Evolutionary conservation across 805 yeast genomes (phyloP).

Genomic region (Komagataella populi): DNA sequence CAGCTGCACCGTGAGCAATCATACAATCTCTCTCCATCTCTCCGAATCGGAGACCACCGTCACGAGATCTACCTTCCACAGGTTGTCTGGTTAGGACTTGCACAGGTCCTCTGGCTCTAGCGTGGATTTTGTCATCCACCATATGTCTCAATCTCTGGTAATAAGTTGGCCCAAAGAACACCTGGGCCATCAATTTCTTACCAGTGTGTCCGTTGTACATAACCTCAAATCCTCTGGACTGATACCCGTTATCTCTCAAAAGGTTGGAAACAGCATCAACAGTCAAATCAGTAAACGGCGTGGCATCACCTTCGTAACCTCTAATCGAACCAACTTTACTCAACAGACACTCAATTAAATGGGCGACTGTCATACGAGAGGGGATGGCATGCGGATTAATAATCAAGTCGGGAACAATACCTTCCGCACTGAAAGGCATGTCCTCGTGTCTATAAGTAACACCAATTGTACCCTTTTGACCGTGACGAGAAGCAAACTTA

Average conservation of each 20-base stretch:
- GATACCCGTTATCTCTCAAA: slow-evolving; percentile 91
- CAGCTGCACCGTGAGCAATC: slow-evolving; percentile 99
- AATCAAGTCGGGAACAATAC: slow-evolving; percentile 92
- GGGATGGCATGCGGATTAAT: slow-evolving; percentile 99
- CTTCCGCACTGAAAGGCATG: slow-evolving; percentile 95
- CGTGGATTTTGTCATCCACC: slow-evolving; percentile 99
- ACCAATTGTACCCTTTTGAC: slow-evolving; percentile 99
- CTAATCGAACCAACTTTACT: slow-evolving; percentile 90
- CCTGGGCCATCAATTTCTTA: slow-evolving; percentile 93
- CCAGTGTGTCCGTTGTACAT: slow-evolving; percentile 99
- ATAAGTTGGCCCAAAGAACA: slow-evolving; percentile 98
- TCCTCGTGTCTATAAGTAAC: slow-evolving; percentile 97
- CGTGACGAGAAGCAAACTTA: slow-evolving; percentile 98
- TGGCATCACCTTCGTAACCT: slow-evolving; percentile 98
- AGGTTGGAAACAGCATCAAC: slow-evolving; percentile 93
- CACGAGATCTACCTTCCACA: slow-evolving; percentile 97
- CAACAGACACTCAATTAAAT: slow-evolving; percentile 93
- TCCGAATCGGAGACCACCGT: slow-evolving; percentile 98
- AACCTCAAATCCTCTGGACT: slow-evolving; percentile 96
- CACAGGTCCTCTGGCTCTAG: slow-evolving; percentile 98
- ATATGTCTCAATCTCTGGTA: slow-evolving; percentile 97
- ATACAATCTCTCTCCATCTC: slow-evolving; percentile 99
- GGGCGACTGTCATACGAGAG: slow-evolving; percentile 99
- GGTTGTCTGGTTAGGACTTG: slow-evolving; percentile 98
- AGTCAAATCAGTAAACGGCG: slow-evolving; percentile 96